Evolutionary conservation across 345 rosid genomes (phyloP).

Genomic region (Corchorus olitorius): DNA sequence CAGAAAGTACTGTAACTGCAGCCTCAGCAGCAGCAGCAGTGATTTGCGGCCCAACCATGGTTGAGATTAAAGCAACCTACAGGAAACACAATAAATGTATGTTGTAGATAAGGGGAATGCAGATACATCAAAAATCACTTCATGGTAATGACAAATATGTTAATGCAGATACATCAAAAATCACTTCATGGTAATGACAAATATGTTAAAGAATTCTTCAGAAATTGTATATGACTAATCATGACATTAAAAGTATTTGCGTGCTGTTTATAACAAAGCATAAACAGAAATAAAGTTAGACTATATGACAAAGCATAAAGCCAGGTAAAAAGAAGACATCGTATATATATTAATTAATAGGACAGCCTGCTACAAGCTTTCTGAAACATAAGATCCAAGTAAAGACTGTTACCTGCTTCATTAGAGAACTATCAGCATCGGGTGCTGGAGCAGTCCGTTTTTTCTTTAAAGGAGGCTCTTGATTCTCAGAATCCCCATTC

Average conservation of each 20-base stretch:
- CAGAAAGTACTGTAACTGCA: constrained; percentile 74
- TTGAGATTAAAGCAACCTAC: constrained; percentile 69
- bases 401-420: constrained; percentile 66
- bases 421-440: constrained; percentile 56
- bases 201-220: not conserved
- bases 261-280: not conserved
- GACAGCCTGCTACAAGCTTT: not conserved
- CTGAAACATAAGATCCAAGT: not conserved
- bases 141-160: not conserved
- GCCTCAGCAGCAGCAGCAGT: constrained; percentile 82
- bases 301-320: not conserved
- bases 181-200: not conserved
- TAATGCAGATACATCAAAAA: not conserved
- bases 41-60: constrained; percentile 61
- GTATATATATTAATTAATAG: not conserved
- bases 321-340: not conserved
- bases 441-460: constrained; percentile 41
- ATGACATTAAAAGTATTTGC: not conserved
- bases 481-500: constrained; percentile 45
- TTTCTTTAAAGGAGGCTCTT: constrained; percentile 63
- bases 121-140: too few species aligned
- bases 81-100: constrained; percentile 15
- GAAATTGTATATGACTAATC: not conserved
- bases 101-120: not conserved
- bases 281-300: not conserved